phyloP scores from a whole-genome alignment of 148 eudicot genomes.

The Fagopyrum homotropicum region DNA sequence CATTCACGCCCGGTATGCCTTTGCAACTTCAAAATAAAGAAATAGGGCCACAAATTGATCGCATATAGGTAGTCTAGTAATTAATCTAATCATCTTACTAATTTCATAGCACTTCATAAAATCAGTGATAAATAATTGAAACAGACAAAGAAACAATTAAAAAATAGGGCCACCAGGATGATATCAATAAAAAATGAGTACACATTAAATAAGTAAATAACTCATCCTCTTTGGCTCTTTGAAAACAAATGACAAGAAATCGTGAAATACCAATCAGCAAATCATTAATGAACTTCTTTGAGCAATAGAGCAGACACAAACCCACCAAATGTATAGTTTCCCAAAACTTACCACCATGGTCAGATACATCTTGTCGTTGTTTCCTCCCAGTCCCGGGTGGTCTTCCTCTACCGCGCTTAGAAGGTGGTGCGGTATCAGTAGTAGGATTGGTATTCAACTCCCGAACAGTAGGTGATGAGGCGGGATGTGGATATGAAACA shows the following conservation, averaged over 20 bases:
- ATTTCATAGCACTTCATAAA: not conserved
- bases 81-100: not conserved
- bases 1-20: not conserved
- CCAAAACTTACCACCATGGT: not conserved
- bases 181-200: too few species aligned
- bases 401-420: slow-evolving; percentile 8
- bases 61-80: not conserved
- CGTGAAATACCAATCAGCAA: not conserved
- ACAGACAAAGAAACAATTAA: not conserved
- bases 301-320: too few species aligned
- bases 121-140: not conserved
- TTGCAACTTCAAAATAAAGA: not conserved
- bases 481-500: not conserved
- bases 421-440: not conserved
- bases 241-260: not conserved
- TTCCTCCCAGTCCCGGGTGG: slow-evolving; percentile 12
- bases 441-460: not conserved
- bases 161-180: not conserved
- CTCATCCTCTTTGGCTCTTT: not conserved
- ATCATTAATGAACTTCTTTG: not conserved
- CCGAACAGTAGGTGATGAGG: not conserved
- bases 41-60: not conserved
- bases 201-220: too few species aligned
- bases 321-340: not conserved
- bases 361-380: not conserved